A percentile compares a stretch with the other conserved stretches of the same genome.
These are phyloP conservation scores for Podospora pseudopauciseta DNA, from an alignment of 495 filamentous ascomycete species.

Conservation along the genomic window DNA sequence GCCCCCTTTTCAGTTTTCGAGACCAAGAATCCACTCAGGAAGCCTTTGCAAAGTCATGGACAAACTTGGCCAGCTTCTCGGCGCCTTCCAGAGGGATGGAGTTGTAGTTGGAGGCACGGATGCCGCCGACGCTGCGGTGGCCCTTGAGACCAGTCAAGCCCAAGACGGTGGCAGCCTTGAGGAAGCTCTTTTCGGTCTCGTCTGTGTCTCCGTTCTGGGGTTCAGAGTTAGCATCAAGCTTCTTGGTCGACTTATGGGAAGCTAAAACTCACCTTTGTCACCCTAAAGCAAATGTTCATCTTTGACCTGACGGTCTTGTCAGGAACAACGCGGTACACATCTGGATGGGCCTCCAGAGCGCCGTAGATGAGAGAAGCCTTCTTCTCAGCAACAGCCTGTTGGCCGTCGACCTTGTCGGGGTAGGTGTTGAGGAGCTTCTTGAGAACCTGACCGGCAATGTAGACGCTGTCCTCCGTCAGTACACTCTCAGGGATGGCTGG, in stretches of 20 bases:
- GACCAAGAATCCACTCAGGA: background rate
- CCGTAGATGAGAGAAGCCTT: constrained; percentile 75
- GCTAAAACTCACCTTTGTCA: constrained; percentile 43
- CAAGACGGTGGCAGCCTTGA: constrained; percentile 61
- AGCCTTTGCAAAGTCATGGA: constrained; percentile 53
- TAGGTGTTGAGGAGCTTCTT: constrained; percentile 57
- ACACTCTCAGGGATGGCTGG: background rate
- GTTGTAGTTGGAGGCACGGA: constrained; percentile 63
- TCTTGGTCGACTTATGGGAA: background rate
- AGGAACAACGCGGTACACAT: constrained; percentile 69
- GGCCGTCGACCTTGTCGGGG: constrained; percentile 63
- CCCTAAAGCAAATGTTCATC: constrained; percentile 92
- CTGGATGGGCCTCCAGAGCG: constrained; percentile 65
- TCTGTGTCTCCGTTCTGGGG: constrained; percentile 53
- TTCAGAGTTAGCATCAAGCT: background rate
- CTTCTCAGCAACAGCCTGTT: constrained; percentile 62
- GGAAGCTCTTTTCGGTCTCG: constrained; percentile 68
- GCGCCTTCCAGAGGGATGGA: constrained; percentile 56
- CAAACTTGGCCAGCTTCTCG: constrained; percentile 56
- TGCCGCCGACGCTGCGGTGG: constrained; percentile 74
- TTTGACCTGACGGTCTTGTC: constrained; percentile 68
- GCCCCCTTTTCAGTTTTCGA: background rate
- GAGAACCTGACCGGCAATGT: constrained; percentile 82
- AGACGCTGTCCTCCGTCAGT: constrained; percentile 53
- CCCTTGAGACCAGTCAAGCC: constrained; percentile 73